Conservation (phyloP, 345 rosid genomes). For the Eucalyptus erythrocorys region DNA sequence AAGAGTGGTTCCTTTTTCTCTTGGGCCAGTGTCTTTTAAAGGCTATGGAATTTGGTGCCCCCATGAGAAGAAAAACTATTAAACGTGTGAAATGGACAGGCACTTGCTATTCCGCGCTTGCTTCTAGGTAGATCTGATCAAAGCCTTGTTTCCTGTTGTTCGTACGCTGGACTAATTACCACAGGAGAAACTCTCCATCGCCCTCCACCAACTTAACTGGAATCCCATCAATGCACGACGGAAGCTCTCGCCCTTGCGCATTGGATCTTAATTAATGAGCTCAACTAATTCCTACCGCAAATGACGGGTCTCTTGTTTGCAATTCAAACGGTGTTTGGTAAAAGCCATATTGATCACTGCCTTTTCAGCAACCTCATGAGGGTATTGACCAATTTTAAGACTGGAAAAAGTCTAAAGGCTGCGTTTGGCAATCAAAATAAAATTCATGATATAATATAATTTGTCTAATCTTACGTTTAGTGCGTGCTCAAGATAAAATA, state of each 20-base stretch:
- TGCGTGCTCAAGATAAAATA: too few species aligned
- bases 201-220: background rate
- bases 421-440: rapidly evolving
- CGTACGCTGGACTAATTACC: background rate
- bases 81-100: background rate
- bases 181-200: background rate
- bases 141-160: background rate
- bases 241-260: background rate
- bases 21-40: background rate
- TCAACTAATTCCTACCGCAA: background rate
- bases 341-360: background rate
- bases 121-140: background rate
- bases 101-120: background rate
- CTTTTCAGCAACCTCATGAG: background rate
- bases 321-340: background rate
- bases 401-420: too few species aligned
- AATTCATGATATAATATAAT: rapidly evolving
- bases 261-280: background rate
- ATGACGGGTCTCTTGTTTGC: background rate
- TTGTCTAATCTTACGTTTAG: too few species aligned
- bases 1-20: background rate
- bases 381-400: too few species aligned
- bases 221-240: background rate
- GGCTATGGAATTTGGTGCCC: background rate
- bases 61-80: background rate